A percentile compares a stretch with the other conserved stretches of the same genome.
Evolutionary conservation across 2,329 filamentous ascomycete genomes (phyloP).

Genomic region (Leptoxyphium fumago): DNA sequence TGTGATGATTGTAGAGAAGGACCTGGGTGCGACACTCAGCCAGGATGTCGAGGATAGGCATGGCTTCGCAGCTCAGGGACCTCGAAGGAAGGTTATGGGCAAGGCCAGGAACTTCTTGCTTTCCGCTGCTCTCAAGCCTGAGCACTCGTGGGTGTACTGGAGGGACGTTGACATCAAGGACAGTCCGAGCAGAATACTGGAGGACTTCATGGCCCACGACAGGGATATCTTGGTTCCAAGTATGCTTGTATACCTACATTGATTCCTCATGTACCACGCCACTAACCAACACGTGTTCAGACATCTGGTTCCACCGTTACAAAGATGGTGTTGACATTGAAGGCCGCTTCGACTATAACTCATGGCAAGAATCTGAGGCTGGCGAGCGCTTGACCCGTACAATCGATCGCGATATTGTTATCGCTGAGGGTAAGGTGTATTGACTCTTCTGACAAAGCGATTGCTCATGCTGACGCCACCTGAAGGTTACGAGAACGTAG

Average conservation of each 20-base stretch:
- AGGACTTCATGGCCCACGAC: constrained; percentile 91
- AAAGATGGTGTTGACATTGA: constrained; percentile 68
- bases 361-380: constrained; percentile 89
- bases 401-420: constrained; percentile 64
- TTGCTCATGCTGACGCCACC: neutral
- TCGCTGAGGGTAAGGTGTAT: constrained; percentile 63
- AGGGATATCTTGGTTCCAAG: constrained; percentile 87
- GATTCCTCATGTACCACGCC: too few species aligned
- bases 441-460: neutral
- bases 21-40: constrained; percentile 63
- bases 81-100: constrained; percentile 79
- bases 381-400: constrained; percentile 57
- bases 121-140: constrained; percentile 67
- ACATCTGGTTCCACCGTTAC: constrained; percentile 95
- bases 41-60: constrained; percentile 76
- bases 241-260: constrained; percentile 35
- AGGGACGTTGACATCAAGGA: constrained; percentile 93
- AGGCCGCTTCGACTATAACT: constrained; percentile 97
- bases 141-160: constrained; percentile 99
- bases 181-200: constrained; percentile 71
- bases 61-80: constrained; percentile 73
- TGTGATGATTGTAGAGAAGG: constrained; percentile 74
- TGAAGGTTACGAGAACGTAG: neutral
- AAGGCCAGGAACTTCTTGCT: constrained; percentile 86
- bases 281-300: constrained; percentile 29